Evolutionary conservation across 2,329 filamentous ascomycete species (phyloP).

Genomic region (Penicillium sumatraense): DNA sequence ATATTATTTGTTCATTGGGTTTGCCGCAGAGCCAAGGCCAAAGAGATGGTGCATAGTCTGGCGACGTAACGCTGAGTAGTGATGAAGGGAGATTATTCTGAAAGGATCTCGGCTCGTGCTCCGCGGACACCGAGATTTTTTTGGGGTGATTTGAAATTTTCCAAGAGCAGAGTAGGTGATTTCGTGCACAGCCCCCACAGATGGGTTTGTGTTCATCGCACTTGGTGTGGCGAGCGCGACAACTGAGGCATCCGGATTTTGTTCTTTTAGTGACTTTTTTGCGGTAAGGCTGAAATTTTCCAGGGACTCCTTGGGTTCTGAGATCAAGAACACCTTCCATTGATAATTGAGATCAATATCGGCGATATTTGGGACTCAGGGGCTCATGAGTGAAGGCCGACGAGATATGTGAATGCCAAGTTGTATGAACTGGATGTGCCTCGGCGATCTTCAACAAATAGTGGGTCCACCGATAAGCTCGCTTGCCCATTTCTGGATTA

Average conservation of each 20-base stretch:
- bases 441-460: background rate
- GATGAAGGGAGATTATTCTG: background rate
- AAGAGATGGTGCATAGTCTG: background rate
- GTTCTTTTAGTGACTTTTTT: constrained; percentile 2
- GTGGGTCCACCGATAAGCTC: background rate
- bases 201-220: constrained; percentile 4
- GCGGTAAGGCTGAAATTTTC: background rate
- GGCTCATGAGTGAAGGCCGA: background rate
- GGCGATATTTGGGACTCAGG: background rate
- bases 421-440: background rate
- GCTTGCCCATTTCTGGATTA: background rate
- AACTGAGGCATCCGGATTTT: constrained; percentile 9
- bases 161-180: constrained; percentile 7
- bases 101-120: background rate
- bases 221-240: constrained; percentile 6
- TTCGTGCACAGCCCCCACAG: constrained; percentile 2
- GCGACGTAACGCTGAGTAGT: background rate
- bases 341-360: background rate
- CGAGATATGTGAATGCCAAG: background rate
- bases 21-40: background rate
- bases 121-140: background rate
- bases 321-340: background rate
- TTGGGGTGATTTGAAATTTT: background rate
- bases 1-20: background rate
- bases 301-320: background rate